Evolutionary conservation across 495 filamentous ascomycete species (phyloP).

Genomic region (Hyaloscypha hepaticicola): DNA sequence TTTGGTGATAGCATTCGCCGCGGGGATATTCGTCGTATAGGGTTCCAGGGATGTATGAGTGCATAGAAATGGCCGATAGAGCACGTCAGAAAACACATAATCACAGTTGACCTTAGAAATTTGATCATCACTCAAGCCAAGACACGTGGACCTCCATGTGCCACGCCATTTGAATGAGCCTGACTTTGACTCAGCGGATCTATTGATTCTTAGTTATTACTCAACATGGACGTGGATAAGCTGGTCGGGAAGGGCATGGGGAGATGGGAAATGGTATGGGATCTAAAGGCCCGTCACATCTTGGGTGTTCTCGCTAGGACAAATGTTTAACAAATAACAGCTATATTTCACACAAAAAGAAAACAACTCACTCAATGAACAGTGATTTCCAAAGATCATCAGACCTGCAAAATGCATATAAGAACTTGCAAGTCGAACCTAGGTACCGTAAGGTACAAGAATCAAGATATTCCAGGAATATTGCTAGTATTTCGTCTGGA

Average conservation of each 20-base stretch:
- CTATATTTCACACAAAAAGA: conserved; percentile 11
- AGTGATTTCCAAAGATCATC: conserved; percentile 92
- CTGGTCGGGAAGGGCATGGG: background rate
- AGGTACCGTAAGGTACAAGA: conserved; percentile 58
- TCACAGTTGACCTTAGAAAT: conserved; percentile 62
- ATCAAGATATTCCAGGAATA: conserved; percentile 75
- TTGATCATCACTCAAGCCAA: conserved; percentile 55
- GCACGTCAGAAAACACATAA: conserved; percentile 83
- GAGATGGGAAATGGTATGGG: background rate
- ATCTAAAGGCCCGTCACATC: background rate
- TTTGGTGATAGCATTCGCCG: conserved; percentile 68
- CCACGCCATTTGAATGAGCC: conserved; percentile 72
- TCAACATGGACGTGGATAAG: background rate
- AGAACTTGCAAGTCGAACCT: conserved; percentile 81
- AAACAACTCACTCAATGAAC: conserved; percentile 75
- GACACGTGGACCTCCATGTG: conserved; percentile 81
- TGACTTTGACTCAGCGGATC: conserved; percentile 29
- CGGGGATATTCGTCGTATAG: conserved; percentile 70
- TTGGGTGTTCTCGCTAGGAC: background rate
- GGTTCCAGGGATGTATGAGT: conserved; percentile 66
- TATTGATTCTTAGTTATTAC: background rate
- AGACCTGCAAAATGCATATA: conserved; percentile 80
- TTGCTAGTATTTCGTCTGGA: conserved; percentile 79
- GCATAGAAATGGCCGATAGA: conserved; percentile 91
- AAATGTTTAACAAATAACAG: background rate